Evolutionary conservation across 805 yeast genomes (phyloP).

Genomic region (Nakazawaea pomicola): DNA sequence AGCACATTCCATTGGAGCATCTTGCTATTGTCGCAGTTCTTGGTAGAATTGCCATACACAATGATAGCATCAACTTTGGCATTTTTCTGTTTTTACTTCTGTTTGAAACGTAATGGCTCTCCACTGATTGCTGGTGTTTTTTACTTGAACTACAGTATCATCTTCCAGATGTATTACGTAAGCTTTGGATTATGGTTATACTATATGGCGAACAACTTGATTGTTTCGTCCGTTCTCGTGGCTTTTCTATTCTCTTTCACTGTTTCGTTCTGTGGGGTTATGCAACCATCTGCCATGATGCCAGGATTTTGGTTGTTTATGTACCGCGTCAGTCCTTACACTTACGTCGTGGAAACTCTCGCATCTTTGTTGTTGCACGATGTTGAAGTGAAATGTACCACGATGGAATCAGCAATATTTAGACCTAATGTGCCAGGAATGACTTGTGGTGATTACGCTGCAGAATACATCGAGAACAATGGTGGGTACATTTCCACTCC

Average conservation of each 20-base stretch:
- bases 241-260: constrained; percentile 1
- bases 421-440: constrained; percentile 24
- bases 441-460: constrained; percentile 39
- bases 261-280: constrained; percentile 25
- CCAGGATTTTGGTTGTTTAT: constrained; percentile 39
- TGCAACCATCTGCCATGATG: constrained; percentile 34
- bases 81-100: constrained; percentile 49
- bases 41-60: constrained; percentile 24
- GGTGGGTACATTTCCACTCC: constrained; percentile 38
- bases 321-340: constrained; percentile 60
- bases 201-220: constrained; percentile 19
- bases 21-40: constrained; percentile 22
- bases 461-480: constrained; percentile 23
- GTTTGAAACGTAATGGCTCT: constrained; percentile 34
- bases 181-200: constrained; percentile 47
- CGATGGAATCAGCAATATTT: neutral
- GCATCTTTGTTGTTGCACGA: constrained; percentile 30
- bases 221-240: constrained; percentile 17
- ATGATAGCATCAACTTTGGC: constrained; percentile 25
- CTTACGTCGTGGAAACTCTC: constrained; percentile 53
- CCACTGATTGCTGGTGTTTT: constrained; percentile 46
- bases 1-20: constrained; percentile 39
- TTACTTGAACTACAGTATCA: constrained; percentile 39
- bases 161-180: constrained; percentile 46
- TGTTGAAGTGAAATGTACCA: neutral